Evolutionary conservation across 257 asterid genomes (phyloP), one percentile per base, ranked within the genome.

Genomic region (Solanum chilense): DNA sequence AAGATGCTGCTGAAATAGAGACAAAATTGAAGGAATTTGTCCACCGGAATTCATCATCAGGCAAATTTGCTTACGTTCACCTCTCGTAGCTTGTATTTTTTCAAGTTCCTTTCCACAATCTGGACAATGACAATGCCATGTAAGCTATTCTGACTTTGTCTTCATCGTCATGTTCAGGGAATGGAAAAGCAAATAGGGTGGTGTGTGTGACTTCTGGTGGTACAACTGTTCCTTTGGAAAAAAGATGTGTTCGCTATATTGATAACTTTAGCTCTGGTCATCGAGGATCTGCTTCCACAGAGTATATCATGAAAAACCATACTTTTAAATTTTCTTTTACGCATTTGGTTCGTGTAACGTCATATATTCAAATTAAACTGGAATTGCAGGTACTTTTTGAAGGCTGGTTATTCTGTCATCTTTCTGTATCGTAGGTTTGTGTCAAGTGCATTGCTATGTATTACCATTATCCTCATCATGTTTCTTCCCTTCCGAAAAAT

Each of bases 141-240:
- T 25, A 27, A 62, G 7, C 60, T 42, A n/a, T 35, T 75, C 52
- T 80, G 9, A 37, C 71, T 41, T 49, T 47, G 18, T 35, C 39
- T 44, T 85, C 21, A 42, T 71, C 7, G 39, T 45, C 89, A 70
- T 88, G 33, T 86, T 86, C 91, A 93, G 98, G 86, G 49, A 86
- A 83, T 81, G 94, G 90, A 89, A 89, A 87, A 60, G 71, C 87
- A 86, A 71, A 83, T 9, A 93, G 96, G 91, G 93, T 95, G 76
- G 99, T 95, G 44, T 95, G 98, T 86, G 95, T 97, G 89, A 95
- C 99, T 88, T 94, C 99, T 85, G 99, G 99, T 82, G 98, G 99
- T 78, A 97, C 99, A 85, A 94, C 98, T 15, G 99, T 97, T 89
- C 99, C 99, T 87, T 90, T 97, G 91, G 99, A 97, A 87, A 95